A percentile compares a stretch with the other conserved stretches of the same genome.
Conservation (phyloP, 2,329 filamentous ascomycete genomes). For the Talaromyces sp. region DNA sequence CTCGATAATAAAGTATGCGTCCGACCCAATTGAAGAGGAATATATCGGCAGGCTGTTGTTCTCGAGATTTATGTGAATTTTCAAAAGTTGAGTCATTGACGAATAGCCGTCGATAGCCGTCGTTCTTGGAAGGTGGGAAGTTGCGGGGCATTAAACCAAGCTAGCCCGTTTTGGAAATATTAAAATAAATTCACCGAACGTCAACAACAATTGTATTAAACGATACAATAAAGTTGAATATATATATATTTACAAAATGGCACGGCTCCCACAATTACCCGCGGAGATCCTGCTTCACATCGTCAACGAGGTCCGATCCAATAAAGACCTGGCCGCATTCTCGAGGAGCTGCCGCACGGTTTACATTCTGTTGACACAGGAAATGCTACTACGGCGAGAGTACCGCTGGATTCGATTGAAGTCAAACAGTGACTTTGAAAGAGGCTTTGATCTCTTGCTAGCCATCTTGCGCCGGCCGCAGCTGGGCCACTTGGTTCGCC, state of each 20-base stretch:
- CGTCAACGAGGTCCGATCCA: slow-evolving; percentile 12
- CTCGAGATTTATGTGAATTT: neutral
- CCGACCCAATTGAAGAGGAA: no score
- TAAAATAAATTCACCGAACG: neutral
- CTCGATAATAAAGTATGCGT: neutral
- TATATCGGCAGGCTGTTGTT: no score
- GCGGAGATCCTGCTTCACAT: slow-evolving; percentile 6
- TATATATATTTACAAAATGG: neutral
- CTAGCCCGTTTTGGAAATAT: neutral
- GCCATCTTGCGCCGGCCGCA: slow-evolving; percentile 17
- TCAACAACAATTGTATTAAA: no score
- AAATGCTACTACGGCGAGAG: neutral
- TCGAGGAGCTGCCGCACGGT: slow-evolving; percentile 13
- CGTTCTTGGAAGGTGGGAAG: no score
- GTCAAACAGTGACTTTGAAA: slow-evolving; percentile 4
- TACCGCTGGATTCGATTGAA: slow-evolving; percentile 10
- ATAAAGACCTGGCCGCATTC: slow-evolving; percentile 14
- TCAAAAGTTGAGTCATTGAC: neutral
- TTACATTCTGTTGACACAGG: slow-evolving; percentile 12
- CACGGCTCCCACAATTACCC: neutral
- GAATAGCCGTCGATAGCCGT: neutral
- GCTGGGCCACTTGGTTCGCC: slow-evolving; percentile 17
- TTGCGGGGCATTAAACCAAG: neutral
- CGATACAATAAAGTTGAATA: neutral
- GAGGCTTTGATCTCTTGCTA: slow-evolving; percentile 15